Percentiles rank a stretch among this genome's conserved stretches.
Evolutionary conservation across 768 basidiomycete genomes (phyloP).

Genomic region (Vararia minispora): DNA sequence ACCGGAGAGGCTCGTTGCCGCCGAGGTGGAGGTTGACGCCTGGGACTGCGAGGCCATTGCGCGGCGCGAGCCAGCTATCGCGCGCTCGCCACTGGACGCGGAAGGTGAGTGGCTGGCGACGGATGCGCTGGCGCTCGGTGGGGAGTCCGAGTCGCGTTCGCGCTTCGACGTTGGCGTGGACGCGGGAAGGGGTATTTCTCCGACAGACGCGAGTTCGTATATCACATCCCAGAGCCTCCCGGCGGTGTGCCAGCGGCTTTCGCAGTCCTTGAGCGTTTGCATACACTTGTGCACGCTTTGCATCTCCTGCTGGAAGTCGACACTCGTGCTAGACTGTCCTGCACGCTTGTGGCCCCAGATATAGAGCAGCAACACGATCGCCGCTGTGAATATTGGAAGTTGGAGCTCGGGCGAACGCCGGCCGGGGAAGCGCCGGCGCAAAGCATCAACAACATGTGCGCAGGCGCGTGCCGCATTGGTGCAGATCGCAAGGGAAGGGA

Average conservation of each 20-base stretch:
- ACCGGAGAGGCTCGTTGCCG: background rate
- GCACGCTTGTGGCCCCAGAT: slow-evolving; percentile 29
- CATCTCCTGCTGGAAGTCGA: slow-evolving; percentile 12
- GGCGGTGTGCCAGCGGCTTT: slow-evolving; percentile 33
- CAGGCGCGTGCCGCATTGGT: slow-evolving; percentile 38
- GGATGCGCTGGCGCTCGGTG: slow-evolving; percentile 3
- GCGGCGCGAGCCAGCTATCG: slow-evolving; percentile 1
- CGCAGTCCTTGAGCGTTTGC: slow-evolving; percentile 10
- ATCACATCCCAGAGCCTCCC: slow-evolving; percentile 55
- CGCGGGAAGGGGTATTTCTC: slow-evolving; percentile 58
- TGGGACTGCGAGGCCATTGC: slow-evolving; percentile 2
- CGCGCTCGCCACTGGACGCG: too few relatives aligned
- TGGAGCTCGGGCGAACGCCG: slow-evolving; percentile 11
- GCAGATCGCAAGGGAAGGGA: slow-evolving; percentile 40
- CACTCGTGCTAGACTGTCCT: background rate
- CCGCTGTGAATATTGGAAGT: slow-evolving; percentile 25
- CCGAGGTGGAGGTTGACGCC: slow-evolving; percentile 1
- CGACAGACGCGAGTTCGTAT: slow-evolving; percentile 60
- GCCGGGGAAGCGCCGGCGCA: slow-evolving; percentile 17
- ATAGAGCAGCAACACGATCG: slow-evolving; percentile 31
- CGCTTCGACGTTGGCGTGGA: slow-evolving; percentile 47
- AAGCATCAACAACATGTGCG: slow-evolving; percentile 29
- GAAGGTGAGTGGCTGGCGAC: background rate
- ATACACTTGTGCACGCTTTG: slow-evolving; percentile 16
- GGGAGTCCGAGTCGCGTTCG: slow-evolving; percentile 42